phyloP scores from a whole-genome alignment of 2,329 filamentous ascomycete genomes.

The Fusarium euwallaceae region DNA sequence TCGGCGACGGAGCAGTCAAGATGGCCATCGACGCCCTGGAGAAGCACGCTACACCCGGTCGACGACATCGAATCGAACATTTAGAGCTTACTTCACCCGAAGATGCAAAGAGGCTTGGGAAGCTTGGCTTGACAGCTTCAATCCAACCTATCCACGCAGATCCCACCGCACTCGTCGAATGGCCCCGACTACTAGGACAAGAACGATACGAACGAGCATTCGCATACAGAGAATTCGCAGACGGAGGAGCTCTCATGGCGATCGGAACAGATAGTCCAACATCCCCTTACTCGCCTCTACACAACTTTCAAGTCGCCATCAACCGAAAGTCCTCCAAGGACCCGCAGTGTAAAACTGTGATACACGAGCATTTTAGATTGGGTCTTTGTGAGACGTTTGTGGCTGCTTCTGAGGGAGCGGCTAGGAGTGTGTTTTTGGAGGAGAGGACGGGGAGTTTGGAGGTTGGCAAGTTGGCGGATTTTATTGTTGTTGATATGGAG shows the following conservation, averaged over 20 bases:
- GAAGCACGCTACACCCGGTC: constrained; percentile 53
- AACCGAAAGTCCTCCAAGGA: constrained; percentile 67
- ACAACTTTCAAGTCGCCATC: constrained; percentile 68
- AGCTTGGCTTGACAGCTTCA: constrained; percentile 68
- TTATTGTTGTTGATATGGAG: constrained; percentile 60
- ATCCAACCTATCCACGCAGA: constrained; percentile 69
- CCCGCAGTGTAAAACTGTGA: constrained; percentile 53
- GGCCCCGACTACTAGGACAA: constrained; percentile 68
- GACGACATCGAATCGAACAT: constrained; percentile 73
- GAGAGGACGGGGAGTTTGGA: constrained; percentile 62
- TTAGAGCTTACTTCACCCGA: constrained; percentile 67
- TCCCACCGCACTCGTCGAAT: constrained; percentile 69
- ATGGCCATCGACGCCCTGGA: constrained; percentile 68
- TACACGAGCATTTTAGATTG: constrained; percentile 65
- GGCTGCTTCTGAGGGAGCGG: constrained; percentile 64
- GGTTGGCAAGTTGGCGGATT: constrained; percentile 66
- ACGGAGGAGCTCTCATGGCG: constrained; percentile 64
- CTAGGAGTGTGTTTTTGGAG: constrained; percentile 65
- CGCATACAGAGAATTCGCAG: constrained; percentile 70
- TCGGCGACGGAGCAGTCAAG: constrained; percentile 70
- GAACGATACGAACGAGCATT: constrained; percentile 67
- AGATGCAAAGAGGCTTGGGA: constrained; percentile 67
- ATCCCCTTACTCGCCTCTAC: constrained; percentile 64
- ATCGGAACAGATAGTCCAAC: constrained; percentile 70
- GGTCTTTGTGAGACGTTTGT: constrained; percentile 63